phyloP scores from a whole-genome alignment of 2,329 filamentous ascomycete species.

The Chrysoporthe austroafricana region DNA sequence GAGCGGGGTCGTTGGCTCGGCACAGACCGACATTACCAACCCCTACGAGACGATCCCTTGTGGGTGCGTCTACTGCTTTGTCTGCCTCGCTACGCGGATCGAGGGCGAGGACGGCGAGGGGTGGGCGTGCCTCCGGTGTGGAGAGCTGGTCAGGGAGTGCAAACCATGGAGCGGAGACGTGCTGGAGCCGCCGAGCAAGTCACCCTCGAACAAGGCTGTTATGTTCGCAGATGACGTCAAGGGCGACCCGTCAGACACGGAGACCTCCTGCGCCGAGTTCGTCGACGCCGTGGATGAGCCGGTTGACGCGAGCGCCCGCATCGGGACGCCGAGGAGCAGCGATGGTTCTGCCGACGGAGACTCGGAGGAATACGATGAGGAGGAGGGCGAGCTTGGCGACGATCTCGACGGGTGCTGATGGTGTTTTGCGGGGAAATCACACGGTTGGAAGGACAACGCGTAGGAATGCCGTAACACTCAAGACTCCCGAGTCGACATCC shows the following conservation, averaged over 20 bases:
- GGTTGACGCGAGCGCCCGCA: slow-evolving; percentile 26
- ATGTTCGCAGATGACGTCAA: slow-evolving; percentile 63
- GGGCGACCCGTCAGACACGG: slow-evolving; percentile 38
- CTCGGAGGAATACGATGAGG: slow-evolving; percentile 38
- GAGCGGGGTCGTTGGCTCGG: slow-evolving; percentile 82
- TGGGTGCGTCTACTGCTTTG: slow-evolving; percentile 93
- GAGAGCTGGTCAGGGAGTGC: slow-evolving; percentile 81
- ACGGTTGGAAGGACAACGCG: not conserved
- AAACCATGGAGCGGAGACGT: slow-evolving; percentile 92
- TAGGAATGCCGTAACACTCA: not conserved
- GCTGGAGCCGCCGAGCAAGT: slow-evolving; percentile 58
- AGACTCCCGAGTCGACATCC: not conserved
- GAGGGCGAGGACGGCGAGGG: slow-evolving; percentile 94
- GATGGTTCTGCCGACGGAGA: slow-evolving; percentile 30
- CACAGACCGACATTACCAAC: slow-evolving; percentile 92
- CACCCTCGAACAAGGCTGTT: slow-evolving; percentile 56
- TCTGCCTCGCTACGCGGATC: slow-evolving; percentile 87
- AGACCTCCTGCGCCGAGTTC: slow-evolving; percentile 27
- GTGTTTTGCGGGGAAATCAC: too few relatives aligned
- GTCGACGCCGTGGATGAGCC: slow-evolving; percentile 18
- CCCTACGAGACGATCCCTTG: slow-evolving; percentile 91
- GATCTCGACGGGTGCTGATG: slow-evolving; percentile 31
- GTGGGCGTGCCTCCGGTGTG: slow-evolving; percentile 89
- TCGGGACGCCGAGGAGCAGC: slow-evolving; percentile 29
- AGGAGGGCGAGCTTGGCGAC: slow-evolving; percentile 36